Evolutionary conservation across 2,329 filamentous ascomycete species (phyloP), one percentile per base, ranked within the genome.

Genomic region (Epichloe scottii): DNA sequence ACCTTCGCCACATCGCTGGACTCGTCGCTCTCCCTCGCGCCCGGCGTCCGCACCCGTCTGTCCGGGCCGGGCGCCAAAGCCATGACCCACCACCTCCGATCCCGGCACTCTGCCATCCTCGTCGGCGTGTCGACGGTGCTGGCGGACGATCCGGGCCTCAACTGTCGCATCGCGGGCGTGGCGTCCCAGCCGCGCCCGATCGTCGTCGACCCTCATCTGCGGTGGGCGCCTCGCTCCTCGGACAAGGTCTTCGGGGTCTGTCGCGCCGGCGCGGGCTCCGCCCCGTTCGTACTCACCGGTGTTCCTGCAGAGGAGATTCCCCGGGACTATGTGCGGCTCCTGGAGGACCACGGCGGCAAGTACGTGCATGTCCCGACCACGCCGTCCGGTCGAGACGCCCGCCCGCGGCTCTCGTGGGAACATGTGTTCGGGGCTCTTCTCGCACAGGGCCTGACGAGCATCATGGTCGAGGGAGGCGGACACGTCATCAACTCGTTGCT

Each of bases 1-100:
- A 96, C 91, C 12, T 97, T 90, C 67, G 91, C 93, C 21, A 85
- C 84, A 6, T 96, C 90, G 4, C 83, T 98, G 58, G 91, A 97
- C 70, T 84, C 85, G 40, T 79, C 82, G 50, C 76, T 94, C 48
- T 80, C 89, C 2, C 75, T 91, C 30, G 76, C 83, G 0, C 88
- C 89, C 0, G 89, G 89, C 14, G 74, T 81, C n/a, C 86, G 85
- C 57, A 97, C 91, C 2, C 74, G 78, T 0, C 78, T 97, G 14
- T 97, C 91, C 1, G 90, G 90, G 3, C 79, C 85, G 0, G 75
- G 83, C 56, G 88, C 88, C 38, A 95, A 95, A 67, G 79, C 87
- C 49, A 94, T 97, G 88, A 96, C 91, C 0, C 91, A 97, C 67
- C 88, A 86, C 64, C 78, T 97, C 30, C 87, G 91, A 60, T 83